Evolutionary conservation across 352 stramenopile species (phyloP).

Genomic region (Saprolegnia parasitica): DNA sequence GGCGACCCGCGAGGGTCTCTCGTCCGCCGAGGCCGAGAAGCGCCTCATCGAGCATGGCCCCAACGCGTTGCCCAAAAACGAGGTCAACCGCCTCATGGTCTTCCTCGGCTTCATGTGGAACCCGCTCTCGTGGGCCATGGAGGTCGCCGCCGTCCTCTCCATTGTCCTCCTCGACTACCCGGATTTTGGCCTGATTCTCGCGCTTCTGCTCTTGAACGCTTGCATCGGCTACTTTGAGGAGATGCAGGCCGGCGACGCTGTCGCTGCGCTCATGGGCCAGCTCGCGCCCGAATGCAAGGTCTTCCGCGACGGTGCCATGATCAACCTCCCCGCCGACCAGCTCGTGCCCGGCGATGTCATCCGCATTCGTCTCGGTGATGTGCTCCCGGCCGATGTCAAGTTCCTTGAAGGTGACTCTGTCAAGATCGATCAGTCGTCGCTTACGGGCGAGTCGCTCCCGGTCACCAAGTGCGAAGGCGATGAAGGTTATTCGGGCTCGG

Average conservation of each 20-base stretch:
- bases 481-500: conserved; percentile 37
- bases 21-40: conserved; percentile 27
- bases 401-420: conserved; percentile 43
- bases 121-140: conserved; percentile 32
- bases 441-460: conserved; percentile 50
- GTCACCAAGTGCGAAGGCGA: conserved; percentile 34
- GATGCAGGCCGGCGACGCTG: conserved; percentile 47
- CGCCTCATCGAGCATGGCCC: conserved; percentile 29
- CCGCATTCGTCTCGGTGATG: conserved; percentile 47
- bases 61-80: conserved; percentile 30
- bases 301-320: conserved; percentile 43
- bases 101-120: conserved; percentile 34
- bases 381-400: conserved; percentile 47
- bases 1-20: conserved; percentile 27
- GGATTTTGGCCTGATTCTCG: conserved; percentile 30
- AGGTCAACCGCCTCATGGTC: conserved; percentile 21
- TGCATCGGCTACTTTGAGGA: conserved; percentile 36
- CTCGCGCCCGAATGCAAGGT: conserved; percentile 41
- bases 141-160: conserved; percentile 30
- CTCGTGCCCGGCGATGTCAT: conserved; percentile 51
- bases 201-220: conserved; percentile 30
- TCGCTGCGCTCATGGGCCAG: conserved; percentile 49
- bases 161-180: conserved; percentile 31
- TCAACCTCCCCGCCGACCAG: conserved; percentile 42
- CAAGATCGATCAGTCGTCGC: conserved; percentile 62